phyloP scores from a whole-genome alignment of 2,329 filamentous ascomycete genomes.

The Helotiales sp. region DNA sequence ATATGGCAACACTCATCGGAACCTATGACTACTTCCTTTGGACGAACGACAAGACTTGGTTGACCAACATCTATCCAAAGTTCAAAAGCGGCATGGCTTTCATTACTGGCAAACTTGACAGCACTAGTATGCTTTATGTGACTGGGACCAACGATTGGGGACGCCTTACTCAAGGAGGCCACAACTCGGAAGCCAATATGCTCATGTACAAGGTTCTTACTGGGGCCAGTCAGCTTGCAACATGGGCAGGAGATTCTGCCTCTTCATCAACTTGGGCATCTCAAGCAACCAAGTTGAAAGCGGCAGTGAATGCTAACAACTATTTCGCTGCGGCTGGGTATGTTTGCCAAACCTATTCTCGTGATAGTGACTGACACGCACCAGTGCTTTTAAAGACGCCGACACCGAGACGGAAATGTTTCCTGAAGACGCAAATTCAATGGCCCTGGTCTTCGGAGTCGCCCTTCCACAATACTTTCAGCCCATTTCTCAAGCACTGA shows the following conservation, averaged over 20 bases:
- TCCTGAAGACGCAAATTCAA: constrained; percentile 61
- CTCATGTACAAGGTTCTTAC: constrained; percentile 46
- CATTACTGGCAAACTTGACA: constrained; percentile 44
- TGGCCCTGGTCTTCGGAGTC: constrained; percentile 44
- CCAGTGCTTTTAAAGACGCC: constrained; percentile 31
- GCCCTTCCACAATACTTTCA: constrained; percentile 38
- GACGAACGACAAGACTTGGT: constrained; percentile 50
- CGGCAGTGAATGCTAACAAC: constrained; percentile 24
- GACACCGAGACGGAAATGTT: constrained; percentile 54
- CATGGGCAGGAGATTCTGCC: constrained; percentile 37
- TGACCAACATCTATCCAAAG: constrained; percentile 46
- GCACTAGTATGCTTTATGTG: constrained; percentile 34
- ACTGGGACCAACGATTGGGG: constrained; percentile 33
- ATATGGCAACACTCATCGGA: constrained; percentile 58
- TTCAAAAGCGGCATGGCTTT: constrained; percentile 49
- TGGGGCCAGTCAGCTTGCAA: constrained; percentile 46
- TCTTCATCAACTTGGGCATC: constrained; percentile 18
- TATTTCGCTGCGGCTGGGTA: constrained; percentile 28
- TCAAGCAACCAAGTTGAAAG: constrained; percentile 22
- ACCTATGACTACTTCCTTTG: constrained; percentile 59
- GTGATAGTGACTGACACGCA: constrained; percentile 10
- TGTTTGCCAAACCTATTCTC: neutral
- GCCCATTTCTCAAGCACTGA: constrained; percentile 30
- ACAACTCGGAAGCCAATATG: constrained; percentile 35
- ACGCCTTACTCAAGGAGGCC: constrained; percentile 29